Percentiles rank a stretch among this genome's conserved stretches.
Evolutionary conservation across 345 rosid genomes (phyloP).

Genomic region (Nasturtium officinale): DNA sequence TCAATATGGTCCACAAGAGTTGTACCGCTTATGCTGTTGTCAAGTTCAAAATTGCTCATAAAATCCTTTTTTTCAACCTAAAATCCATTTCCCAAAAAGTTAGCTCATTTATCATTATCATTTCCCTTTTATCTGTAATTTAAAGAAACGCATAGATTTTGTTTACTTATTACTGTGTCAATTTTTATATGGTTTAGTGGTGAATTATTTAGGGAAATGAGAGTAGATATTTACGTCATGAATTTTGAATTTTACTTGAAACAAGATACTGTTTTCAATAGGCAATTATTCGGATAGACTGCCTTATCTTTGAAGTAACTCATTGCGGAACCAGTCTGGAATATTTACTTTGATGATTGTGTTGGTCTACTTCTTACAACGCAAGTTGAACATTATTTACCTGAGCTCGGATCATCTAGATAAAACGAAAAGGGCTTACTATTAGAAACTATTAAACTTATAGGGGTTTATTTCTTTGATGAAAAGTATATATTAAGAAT

Average conservation of each 20-base stretch:
- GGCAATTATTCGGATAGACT: not conserved
- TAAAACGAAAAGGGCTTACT: too few species aligned
- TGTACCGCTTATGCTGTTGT: conserved; percentile 29
- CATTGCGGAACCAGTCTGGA: not conserved
- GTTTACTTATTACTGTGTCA: not conserved
- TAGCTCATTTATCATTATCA: conserved; percentile 12
- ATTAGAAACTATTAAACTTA: not conserved
- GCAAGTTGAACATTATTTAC: not conserved
- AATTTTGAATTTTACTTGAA: not conserved
- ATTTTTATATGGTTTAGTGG: not conserved
- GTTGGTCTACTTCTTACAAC: not conserved
- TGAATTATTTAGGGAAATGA: not conserved
- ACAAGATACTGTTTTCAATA: not conserved
- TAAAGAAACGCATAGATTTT: not conserved
- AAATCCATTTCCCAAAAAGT: conserved; percentile 27
- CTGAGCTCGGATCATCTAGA: not conserved
- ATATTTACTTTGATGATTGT: not conserved
- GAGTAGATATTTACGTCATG: not conserved
- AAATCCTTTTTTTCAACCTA: conserved; percentile 40
- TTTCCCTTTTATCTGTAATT: not conserved
- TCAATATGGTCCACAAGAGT: conserved; percentile 37
- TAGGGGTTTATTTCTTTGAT: not conserved
- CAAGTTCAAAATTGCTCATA: conserved; percentile 32
- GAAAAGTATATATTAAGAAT: not conserved
- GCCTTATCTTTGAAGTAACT: not conserved